phyloP scores from a whole-genome alignment of 2,329 filamentous ascomycete species.

The Cladosporium cucumerinum region DNA sequence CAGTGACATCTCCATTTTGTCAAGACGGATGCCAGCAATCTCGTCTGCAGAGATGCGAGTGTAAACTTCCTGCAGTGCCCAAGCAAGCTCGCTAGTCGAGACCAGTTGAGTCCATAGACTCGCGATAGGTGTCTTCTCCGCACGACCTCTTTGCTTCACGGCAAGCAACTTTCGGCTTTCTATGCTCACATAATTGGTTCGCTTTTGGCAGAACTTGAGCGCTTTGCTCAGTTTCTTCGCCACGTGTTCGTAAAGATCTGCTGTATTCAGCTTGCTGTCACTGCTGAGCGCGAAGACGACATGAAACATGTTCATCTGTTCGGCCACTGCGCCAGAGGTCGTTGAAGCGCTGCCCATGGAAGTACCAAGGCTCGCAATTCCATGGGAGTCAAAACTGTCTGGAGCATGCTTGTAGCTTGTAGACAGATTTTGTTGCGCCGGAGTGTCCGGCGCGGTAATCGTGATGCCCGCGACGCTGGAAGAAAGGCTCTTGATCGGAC shows the following conservation, averaged over 20 bases:
- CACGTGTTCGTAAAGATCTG: constrained; percentile 78
- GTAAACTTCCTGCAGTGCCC: constrained; percentile 31
- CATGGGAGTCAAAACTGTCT: constrained; percentile 30
- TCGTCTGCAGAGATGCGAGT: constrained; percentile 21
- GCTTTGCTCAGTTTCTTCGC: constrained; percentile 90
- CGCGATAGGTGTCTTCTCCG: constrained; percentile 36
- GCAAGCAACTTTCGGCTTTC: constrained; percentile 80
- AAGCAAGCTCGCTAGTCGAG: constrained; percentile 31
- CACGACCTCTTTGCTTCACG: constrained; percentile 74
- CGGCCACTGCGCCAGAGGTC: constrained; percentile 32
- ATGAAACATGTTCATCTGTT: constrained; percentile 95
- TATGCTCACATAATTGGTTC: constrained; percentile 85
- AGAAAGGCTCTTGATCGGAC: constrained; percentile 5
- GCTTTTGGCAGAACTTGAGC: constrained; percentile 87
- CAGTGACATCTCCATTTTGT: constrained; percentile 65
- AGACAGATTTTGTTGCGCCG: background rate
- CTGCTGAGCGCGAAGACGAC: constrained; percentile 82
- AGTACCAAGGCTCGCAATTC: constrained; percentile 24
- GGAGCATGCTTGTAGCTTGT: constrained; percentile 30
- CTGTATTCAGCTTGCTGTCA: background rate
- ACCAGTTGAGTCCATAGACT: constrained; percentile 22
- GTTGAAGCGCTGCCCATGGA: constrained; percentile 32
- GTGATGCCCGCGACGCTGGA: constrained; percentile 7
- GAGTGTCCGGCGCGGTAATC: background rate
- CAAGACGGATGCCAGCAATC: constrained; percentile 49